Evolutionary conservation across 768 basidiomycete species (phyloP).

Genomic region (Cystofilobasidium ferigula): DNA sequence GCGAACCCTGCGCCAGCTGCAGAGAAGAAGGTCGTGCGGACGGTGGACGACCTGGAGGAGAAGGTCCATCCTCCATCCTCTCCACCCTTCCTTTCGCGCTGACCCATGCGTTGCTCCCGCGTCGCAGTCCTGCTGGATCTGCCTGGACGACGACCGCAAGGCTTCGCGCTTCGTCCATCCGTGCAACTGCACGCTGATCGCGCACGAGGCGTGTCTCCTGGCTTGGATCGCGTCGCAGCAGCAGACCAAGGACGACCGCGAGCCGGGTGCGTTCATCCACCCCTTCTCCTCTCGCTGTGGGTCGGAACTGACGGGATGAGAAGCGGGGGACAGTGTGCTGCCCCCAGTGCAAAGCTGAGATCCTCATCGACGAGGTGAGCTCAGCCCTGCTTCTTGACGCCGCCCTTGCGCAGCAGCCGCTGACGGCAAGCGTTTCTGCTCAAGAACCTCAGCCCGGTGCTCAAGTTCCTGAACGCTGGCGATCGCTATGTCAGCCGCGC

Average conservation of each 20-base stretch:
- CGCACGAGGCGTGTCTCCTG: slow-evolving; percentile 16
- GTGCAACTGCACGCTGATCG: slow-evolving; percentile 17
- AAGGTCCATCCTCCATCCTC: neutral
- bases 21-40: neutral
- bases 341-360: neutral
- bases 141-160: neutral
- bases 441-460: neutral
- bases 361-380: neutral
- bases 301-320: neutral
- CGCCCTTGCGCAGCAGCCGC: no score
- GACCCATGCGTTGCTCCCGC: neutral
- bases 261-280: neutral
- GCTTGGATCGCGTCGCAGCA: slow-evolving; percentile 19
- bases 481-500: neutral
- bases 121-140: neutral
- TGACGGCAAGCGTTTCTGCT: no score
- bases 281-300: neutral
- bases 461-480: neutral
- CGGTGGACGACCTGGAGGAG: neutral
- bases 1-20: neutral
- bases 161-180: neutral
- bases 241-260: slow-evolving; percentile 2
- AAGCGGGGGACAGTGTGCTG: neutral
- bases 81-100: neutral
- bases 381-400: no score